Percentiles rank a stretch among this genome's conserved stretches.
Conservation (phyloP, 148 eudicot species). For the Fallopia convolvulus region DNA sequence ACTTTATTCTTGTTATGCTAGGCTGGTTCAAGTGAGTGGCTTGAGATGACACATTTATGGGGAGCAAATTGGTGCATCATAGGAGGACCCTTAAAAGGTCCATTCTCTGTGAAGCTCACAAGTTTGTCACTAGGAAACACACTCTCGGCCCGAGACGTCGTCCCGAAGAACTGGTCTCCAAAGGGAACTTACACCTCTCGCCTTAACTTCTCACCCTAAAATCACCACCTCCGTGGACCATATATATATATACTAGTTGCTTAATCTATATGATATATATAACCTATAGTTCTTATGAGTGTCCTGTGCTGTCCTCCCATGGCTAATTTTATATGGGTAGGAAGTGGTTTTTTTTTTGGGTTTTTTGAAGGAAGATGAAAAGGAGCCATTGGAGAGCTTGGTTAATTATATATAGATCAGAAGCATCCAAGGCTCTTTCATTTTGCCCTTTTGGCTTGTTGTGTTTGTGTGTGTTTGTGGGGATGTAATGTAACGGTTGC, state of each 20-base stretch:
- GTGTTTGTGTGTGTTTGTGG: not conserved
- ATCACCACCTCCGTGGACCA: not conserved
- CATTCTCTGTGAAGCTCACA: slow-evolving; percentile 80
- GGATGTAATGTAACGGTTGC: not conserved
- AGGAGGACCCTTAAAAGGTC: slow-evolving; percentile 79
- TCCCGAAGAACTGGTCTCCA: slow-evolving; percentile 82
- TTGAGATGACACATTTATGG: slow-evolving; percentile 90
- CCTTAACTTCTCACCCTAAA: slow-evolving; percentile 50
- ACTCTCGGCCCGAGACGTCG: slow-evolving; percentile 76
- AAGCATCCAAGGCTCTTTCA: slow-evolving; percentile 7
- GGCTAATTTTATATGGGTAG: slow-evolving; percentile 4
- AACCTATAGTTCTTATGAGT: not conserved
- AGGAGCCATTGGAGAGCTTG: slow-evolving; percentile 9
- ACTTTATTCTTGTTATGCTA: slow-evolving; percentile 12
- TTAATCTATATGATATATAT: not conserved
- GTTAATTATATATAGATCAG: not conserved
- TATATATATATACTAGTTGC: not conserved
- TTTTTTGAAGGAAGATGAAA: slow-evolving; percentile 5
- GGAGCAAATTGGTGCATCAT: slow-evolving; percentile 87
- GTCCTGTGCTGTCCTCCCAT: not conserved
- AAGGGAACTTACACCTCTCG: slow-evolving; percentile 89
- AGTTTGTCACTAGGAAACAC: slow-evolving; percentile 54
- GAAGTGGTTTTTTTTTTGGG: not conserved
- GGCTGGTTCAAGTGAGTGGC: slow-evolving; percentile 77
- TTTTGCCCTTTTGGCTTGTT: not conserved